These are phyloP conservation scores for Hyparrhenia diplandra DNA, from an alignment of 176 grass and related monocot genomes.

Conservation along the genomic window DNA sequence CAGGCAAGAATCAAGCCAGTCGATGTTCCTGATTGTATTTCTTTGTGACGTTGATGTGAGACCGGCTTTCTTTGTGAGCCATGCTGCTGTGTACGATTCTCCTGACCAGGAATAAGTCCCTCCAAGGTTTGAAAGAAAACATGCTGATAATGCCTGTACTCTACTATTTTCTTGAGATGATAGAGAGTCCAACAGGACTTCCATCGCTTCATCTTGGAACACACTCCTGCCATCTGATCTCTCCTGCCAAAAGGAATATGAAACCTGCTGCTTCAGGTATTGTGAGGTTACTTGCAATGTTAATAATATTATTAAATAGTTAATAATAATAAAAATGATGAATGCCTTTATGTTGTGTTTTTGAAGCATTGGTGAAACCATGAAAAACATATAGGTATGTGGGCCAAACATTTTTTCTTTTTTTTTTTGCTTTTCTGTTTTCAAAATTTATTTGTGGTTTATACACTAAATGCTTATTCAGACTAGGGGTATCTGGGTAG, in stretches of 20 bases:
- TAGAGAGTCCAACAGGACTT: constrained; percentile 64
- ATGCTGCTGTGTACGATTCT: constrained; percentile 76
- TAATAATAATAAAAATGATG: background rate
- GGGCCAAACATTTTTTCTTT: background rate
- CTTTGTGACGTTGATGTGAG: constrained; percentile 62
- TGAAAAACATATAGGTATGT: background rate
- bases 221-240: constrained; percentile 52
- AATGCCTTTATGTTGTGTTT: background rate
- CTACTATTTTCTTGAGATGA: constrained; percentile 52
- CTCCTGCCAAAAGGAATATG: constrained; percentile 39
- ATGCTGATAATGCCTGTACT: constrained; percentile 69
- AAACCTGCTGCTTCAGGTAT: constrained; percentile 4
- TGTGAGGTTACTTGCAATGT: background rate
- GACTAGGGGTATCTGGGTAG: background rate
- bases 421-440: background rate
- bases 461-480: constrained; percentile 7
- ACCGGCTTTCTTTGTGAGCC: constrained; percentile 77
- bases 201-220: constrained; percentile 80
- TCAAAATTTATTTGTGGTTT: background rate
- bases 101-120: constrained; percentile 96
- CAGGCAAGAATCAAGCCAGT: constrained; percentile 87
- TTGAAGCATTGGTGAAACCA: background rate
- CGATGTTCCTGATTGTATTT: constrained; percentile 80
- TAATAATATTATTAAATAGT: background rate
- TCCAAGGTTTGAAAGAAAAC: constrained; percentile 75